A percentile compares a stretch with the other conserved stretches of the same genome.
These are phyloP conservation scores for Mortierella hygrophila DNA, from an alignment of 192 early-diverging fungal genomes.

Conservation along the genomic window DNA sequence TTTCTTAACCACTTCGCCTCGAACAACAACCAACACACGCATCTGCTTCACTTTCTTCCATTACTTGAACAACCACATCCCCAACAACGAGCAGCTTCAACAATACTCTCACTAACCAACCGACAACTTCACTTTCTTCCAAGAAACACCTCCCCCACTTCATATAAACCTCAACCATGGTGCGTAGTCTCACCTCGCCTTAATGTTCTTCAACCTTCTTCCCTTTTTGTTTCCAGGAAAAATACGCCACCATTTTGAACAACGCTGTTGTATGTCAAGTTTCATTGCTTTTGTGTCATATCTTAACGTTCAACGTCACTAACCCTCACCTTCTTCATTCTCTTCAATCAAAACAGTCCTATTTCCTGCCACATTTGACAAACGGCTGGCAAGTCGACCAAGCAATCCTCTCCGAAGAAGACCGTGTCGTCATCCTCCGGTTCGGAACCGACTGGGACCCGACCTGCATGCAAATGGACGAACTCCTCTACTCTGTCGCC, in stretches of 20 bases:
- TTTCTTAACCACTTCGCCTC: background rate
- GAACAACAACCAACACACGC: background rate
- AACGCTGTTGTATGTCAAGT: background rate
- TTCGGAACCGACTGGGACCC: conserved; percentile 98
- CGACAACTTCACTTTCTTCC: too few relatives aligned
- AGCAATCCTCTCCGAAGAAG: conserved; percentile 97
- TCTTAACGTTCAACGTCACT: too few relatives aligned
- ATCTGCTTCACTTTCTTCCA: background rate
- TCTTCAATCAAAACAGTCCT: conserved; percentile 43
- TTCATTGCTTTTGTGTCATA: background rate
- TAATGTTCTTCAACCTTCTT: too few relatives aligned
- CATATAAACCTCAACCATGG: too few relatives aligned
- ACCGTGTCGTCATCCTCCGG: conserved; percentile 95
- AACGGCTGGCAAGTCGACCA: conserved; percentile 98
- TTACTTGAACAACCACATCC: background rate
- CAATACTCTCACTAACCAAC: too few relatives aligned
- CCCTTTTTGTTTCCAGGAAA: too few relatives aligned
- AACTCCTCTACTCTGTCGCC: conserved; percentile 90
- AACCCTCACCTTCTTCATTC: background rate
- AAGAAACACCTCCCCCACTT: too few relatives aligned
- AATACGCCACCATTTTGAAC: background rate
- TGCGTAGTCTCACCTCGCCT: too few relatives aligned
- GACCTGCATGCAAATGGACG: conserved; percentile 98
- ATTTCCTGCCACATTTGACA: conserved; percentile 75
- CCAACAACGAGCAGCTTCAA: too few relatives aligned